A percentile compares a stretch with the other conserved stretches of the same genome.
Evolutionary conservation across 768 basidiomycete species (phyloP).

Genomic region (Multifurca ochricompacta): DNA sequence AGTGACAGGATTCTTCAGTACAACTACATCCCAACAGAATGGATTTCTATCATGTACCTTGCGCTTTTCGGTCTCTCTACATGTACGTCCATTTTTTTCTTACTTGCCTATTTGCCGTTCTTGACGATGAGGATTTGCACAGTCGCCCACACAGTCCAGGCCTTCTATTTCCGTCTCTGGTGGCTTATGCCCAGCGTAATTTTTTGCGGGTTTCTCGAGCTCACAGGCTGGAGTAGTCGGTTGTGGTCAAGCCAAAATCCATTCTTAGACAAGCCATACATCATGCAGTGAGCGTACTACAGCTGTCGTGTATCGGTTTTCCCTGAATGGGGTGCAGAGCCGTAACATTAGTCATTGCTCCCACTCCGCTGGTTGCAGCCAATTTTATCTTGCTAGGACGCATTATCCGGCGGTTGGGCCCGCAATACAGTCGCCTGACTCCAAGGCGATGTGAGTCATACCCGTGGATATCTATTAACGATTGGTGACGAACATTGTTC

Average conservation of each 20-base stretch:
- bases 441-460: conserved; percentile 13
- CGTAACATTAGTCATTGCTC: conserved; percentile 11
- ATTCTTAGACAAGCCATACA: neutral
- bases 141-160: conserved; percentile 10
- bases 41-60: conserved; percentile 32
- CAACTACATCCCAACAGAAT: conserved; percentile 32
- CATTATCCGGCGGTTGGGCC: conserved; percentile 13
- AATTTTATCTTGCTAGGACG: conserved; percentile 19
- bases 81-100: conserved; percentile 20
- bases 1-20: conserved; percentile 15
- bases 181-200: conserved; percentile 18
- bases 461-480: neutral
- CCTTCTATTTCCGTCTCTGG: conserved; percentile 28
- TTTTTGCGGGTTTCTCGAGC: conserved; percentile 10
- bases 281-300: conserved; percentile 15
- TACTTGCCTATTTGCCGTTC: neutral
- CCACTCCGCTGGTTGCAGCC: conserved; percentile 18
- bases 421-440: conserved; percentile 17
- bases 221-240: conserved; percentile 14
- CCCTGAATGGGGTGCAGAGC: neutral
- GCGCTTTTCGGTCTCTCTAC: conserved; percentile 29
- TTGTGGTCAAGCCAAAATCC: conserved; percentile 17
- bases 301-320: neutral
- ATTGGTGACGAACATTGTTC: neutral
- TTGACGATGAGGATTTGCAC: neutral